Percentiles rank a stretch among this genome's conserved stretches.
Conservation (phyloP, 345 rosid species). For the Chamaenerion angustifolium region DNA sequence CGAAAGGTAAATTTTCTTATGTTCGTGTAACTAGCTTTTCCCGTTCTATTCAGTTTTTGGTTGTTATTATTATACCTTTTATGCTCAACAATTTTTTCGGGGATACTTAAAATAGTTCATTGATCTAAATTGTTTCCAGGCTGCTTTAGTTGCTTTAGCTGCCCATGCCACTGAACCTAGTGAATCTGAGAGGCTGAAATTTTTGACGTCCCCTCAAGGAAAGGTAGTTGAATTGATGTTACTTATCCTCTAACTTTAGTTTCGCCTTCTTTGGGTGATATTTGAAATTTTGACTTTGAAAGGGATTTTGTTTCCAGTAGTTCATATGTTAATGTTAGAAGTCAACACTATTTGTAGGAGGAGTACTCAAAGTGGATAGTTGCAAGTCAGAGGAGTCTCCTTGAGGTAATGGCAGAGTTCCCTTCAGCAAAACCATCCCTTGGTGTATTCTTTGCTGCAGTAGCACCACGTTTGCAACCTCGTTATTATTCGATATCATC, state of each 20-base stretch:
- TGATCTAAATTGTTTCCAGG: slow-evolving; percentile 23
- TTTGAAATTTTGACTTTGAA: too few species aligned
- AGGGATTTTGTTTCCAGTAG: too few species aligned
- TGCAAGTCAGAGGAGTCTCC: slow-evolving; percentile 81
- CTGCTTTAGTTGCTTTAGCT: slow-evolving; percentile 80
- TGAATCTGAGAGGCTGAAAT: slow-evolving; percentile 68
- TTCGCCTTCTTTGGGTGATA: too few species aligned
- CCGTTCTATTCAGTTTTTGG: slow-evolving; percentile 1
- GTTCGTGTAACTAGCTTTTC: too few species aligned
- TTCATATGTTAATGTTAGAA: too few species aligned
- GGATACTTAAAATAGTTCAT: not conserved
- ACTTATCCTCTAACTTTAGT: not conserved
- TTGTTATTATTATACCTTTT: not conserved
- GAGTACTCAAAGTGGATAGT: slow-evolving; percentile 85
- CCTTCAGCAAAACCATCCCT: slow-evolving; percentile 84
- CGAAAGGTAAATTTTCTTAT: slow-evolving; percentile 49
- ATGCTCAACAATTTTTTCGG: not conserved
- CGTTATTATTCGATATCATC: slow-evolving; percentile 94
- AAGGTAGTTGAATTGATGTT: slow-evolving; percentile 34
- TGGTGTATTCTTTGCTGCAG: slow-evolving; percentile 89
- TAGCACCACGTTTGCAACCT: slow-evolving; percentile 82
- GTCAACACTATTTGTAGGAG: slow-evolving; percentile 27
- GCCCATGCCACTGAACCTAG: slow-evolving; percentile 88
- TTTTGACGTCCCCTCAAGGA: slow-evolving; percentile 87
- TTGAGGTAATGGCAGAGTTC: slow-evolving; percentile 86